phyloP scores from a whole-genome alignment of 1,139 yeast genomes.

The Eremothecium coryli region DNA sequence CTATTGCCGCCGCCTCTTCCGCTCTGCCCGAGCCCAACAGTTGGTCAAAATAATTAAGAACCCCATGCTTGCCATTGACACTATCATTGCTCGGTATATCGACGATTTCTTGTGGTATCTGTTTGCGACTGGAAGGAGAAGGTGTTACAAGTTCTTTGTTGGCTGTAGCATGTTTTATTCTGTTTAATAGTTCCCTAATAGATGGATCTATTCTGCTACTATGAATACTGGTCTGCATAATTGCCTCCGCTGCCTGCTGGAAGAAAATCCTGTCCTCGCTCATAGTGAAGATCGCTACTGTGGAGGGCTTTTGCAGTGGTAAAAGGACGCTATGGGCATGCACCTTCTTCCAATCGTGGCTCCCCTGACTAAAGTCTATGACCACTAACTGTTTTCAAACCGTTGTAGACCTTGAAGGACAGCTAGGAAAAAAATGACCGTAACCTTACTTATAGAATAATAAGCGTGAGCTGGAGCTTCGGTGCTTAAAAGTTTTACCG shows the following conservation, averaged over 20 bases:
- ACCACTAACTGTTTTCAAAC: too few species aligned
- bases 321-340: too few species aligned
- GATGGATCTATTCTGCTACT: conserved; percentile 25
- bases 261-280: conserved; percentile 24
- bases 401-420: too few species aligned
- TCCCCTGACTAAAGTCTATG: too few species aligned
- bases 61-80: conserved; percentile 8
- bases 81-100: background rate
- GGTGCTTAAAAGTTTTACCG: too few species aligned
- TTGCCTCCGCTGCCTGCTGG: conserved; percentile 29
- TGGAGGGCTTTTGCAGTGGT: too few species aligned
- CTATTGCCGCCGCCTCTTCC: background rate
- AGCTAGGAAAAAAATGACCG: too few species aligned
- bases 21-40: conserved; percentile 6
- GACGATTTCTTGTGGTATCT: too few species aligned
- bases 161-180: conserved; percentile 18
- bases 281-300: conserved; percentile 15
- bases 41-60: conserved; percentile 12
- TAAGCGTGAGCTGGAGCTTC: too few species aligned
- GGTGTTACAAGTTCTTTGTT: conserved; percentile 2
- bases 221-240: conserved; percentile 21
- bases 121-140: background rate
- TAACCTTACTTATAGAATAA: too few species aligned
- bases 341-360: too few species aligned
- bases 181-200: conserved; percentile 22